Evolutionary conservation across 228 moss, liverwort and hornwort species (phyloP), one percentile per base, ranked within the genome.

Genomic region (Sphagnum fallax): DNA sequence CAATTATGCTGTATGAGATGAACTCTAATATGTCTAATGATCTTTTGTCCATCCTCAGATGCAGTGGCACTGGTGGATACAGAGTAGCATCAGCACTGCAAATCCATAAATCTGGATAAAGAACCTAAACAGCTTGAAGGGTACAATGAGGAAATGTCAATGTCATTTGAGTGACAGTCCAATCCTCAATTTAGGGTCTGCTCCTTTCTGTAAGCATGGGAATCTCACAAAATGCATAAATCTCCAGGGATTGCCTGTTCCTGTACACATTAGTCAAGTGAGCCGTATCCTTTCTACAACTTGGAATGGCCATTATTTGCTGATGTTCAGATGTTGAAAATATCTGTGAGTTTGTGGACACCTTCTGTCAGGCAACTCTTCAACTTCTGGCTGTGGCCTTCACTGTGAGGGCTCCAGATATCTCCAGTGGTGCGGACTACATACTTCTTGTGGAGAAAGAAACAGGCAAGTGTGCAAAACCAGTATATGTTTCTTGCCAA

Each of bases 381-480:
- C 50, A 47, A 48, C 67, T 67, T 70, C 15, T 67, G 32, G 32
- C 32, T 32, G 48, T 48, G 69, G 59, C 78, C 77, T 81, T 85
- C 18, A 84, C 72, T 70, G 10, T 65, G 64, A 72, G 62, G 6
- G 57, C 18, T 66, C 50, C 67, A 91, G 91, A 84, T 47, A 78
- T 91, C 9, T 78, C 72, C 69, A 91, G 91, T 80, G 71, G 50
- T 74, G 91, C 91, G 61, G 80, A 84, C 67, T 91, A 75, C 71
- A 84, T 91, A 67, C 78, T 91, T 66, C 58, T 91, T 63, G 91
- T 91, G 52, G 91, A 91, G 73, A 91, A 91, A 76, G 91, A 91
- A 75, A 84, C 88, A 77, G 91, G 91, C 81, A 32, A 47, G 75
- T 70, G 52, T 16, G 52, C 6, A 60, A 13, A 5, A 52, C 16